phyloP scores from a whole-genome alignment of 805 yeast genomes.

The Pichia cabralensis region DNA sequence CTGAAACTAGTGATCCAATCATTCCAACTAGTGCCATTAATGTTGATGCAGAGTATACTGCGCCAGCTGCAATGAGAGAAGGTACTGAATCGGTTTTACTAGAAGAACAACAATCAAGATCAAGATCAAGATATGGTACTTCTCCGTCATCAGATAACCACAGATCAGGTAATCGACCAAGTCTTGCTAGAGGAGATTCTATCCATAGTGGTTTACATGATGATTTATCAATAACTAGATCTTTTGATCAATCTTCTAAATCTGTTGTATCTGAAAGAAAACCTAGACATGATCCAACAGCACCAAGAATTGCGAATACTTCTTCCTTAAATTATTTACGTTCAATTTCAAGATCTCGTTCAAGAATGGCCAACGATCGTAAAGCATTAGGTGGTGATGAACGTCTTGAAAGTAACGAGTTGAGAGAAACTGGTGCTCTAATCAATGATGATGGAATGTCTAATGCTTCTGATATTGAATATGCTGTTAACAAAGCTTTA shows the following conservation, averaged over 20 bases:
- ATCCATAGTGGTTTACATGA: conserved; percentile 49
- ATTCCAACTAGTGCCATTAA: conserved; percentile 29
- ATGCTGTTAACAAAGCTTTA: conserved; percentile 39
- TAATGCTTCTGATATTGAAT: conserved; percentile 38
- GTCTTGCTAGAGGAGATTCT: conserved; percentile 70
- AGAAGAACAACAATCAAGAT: conserved; percentile 17
- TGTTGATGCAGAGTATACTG: conserved; percentile 28
- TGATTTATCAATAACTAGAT: conserved; percentile 15
- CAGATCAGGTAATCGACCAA: conserved; percentile 35
- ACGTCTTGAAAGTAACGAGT: conserved; percentile 26
- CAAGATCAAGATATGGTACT: conserved; percentile 8
- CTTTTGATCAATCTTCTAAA: conserved; percentile 22
- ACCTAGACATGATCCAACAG: conserved; percentile 29
- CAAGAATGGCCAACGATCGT: conserved; percentile 34
- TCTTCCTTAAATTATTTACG: conserved; percentile 49
- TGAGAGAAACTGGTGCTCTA: conserved; percentile 49
- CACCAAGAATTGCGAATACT: conserved; percentile 15
- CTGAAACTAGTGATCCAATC: conserved; percentile 12
- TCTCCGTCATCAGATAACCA: not conserved
- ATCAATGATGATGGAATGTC: conserved; percentile 39
- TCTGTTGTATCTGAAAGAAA: conserved; percentile 25
- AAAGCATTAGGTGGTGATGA: conserved; percentile 25
- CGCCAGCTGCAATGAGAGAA: conserved; percentile 38
- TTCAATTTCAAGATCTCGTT: conserved; percentile 55
- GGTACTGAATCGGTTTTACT: conserved; percentile 28